Base-by-base conservation (phyloP, 192 early-diverging fungal genomes). In the Polychytrium aggregatum region DNA sequence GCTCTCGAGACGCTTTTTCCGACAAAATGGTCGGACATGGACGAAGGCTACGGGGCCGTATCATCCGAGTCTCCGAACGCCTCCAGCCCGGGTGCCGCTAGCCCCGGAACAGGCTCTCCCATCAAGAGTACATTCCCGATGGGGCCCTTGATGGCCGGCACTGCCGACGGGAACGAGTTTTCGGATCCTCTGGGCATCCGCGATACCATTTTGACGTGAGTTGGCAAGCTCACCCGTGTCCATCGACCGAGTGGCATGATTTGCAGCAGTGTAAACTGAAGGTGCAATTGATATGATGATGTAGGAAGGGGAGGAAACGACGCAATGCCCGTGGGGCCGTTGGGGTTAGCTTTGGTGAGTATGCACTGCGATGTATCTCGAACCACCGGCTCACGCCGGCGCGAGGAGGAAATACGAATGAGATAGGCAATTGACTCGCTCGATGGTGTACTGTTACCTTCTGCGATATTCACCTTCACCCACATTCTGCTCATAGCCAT, bases 101-200 rank as follows among this genome's bases (percentile, higher is more conserved):
- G 31, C 9, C 13, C 13, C 1, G 30, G 30, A 22, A 5, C 48
- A 21, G 21, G 9, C 8, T n/a, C 35, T 2, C 11, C 21, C 8
- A 17, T 48, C 16, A 21, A 14, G 10, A 34, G 14, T 8, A 18
- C 13, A 41, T 26, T 26, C 9, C 21, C n/a, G 29, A 22, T 24
- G 17, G 35, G 37, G 20, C 5, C 42, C 20, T 14, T 38, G 37
- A 37, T 43, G 33, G 44, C 44, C 33, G 48, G 52, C 3, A 22
- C 29, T 3, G 59, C 53, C n/a, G 34, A 25, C n/a, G 39, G 43
- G 3, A 11, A 61, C 13, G 71, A 74, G 50, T 27, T 56, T 17
- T 60, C 61, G 10, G 71, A 74, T 50, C 71, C 71, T 10, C 50
- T 74, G 7, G 67, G 62, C 1, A 59, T 74, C 39, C 62, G 46